phyloP scores from a whole-genome alignment of 1,284 basidiomycete genomes.

The Pisolithus thermaeus region DNA sequence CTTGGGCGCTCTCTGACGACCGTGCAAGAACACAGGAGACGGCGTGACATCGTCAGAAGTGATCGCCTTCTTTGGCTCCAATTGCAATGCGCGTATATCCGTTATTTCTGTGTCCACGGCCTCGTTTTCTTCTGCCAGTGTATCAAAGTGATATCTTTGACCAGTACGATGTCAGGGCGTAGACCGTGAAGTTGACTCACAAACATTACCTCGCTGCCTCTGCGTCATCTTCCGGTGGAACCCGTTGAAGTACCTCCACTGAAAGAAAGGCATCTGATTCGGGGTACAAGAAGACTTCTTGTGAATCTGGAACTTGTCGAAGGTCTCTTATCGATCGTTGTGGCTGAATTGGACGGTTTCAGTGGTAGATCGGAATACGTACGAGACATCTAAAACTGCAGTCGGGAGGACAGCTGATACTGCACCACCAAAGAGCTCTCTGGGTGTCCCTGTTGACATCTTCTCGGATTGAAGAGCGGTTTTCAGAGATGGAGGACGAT shows the following conservation, averaged over 20 bases:
- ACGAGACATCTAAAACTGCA: conserved; percentile 83
- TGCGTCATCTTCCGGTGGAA: conserved; percentile 49
- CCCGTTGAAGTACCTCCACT: conserved; percentile 79
- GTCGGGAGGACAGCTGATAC: conserved; percentile 61
- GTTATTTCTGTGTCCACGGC: conserved; percentile 46
- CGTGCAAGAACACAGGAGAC: conserved; percentile 56
- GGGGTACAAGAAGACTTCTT: conserved; percentile 87
- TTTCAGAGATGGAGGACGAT: no score
- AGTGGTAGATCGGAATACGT: conserved; percentile 29
- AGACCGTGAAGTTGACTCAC: neutral
- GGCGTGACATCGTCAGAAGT: conserved; percentile 35
- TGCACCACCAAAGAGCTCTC: conserved; percentile 73
- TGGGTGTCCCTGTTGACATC: conserved; percentile 11
- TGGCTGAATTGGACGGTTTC: neutral
- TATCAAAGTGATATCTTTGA: conserved; percentile 63
- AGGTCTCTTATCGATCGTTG: conserved; percentile 52
- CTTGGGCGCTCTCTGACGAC: conserved; percentile 70
- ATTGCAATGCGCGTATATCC: conserved; percentile 25
- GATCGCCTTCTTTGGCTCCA: neutral
- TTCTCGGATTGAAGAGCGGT: neutral
- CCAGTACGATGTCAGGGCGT: neutral
- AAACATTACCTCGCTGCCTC: conserved; percentile 57
- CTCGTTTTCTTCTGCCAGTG: conserved; percentile 89
- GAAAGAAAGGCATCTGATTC: conserved; percentile 73
- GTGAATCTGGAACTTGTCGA: conserved; percentile 94